A percentile compares a stretch with the other conserved stretches of the same genome.
phyloP scores from a whole-genome alignment of 2,329 filamentous ascomycete genomes.

The Fusarium cicatricum region DNA sequence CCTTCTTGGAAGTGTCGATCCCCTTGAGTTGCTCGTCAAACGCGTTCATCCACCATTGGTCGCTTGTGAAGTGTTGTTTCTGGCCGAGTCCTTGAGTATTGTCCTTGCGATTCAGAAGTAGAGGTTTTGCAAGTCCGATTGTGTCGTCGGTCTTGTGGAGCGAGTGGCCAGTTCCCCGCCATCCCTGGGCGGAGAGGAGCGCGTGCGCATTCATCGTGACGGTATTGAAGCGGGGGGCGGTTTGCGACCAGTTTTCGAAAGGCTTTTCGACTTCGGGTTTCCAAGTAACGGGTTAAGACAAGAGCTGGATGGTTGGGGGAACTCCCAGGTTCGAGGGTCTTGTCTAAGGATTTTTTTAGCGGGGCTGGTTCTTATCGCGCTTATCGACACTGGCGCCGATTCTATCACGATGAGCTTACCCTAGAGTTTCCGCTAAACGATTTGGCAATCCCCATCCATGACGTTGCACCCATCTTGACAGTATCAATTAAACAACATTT shows the following conservation, averaged over 20 bases:
- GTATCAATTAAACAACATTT: neutral
- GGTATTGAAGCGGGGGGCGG: neutral
- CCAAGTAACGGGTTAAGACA: neutral
- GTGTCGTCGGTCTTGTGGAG: slow-evolving; percentile 78
- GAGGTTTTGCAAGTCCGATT: slow-evolving; percentile 81
- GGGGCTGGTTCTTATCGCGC: slow-evolving; percentile 40
- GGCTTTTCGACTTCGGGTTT: neutral
- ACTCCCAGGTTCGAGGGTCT: slow-evolving; percentile 1
- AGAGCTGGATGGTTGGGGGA: slow-evolving; percentile 5
- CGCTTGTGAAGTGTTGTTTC: slow-evolving; percentile 71
- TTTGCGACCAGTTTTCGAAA: neutral
- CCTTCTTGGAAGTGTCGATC: slow-evolving; percentile 69
- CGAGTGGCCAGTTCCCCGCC: slow-evolving; percentile 88
- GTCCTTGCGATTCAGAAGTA: slow-evolving; percentile 83
- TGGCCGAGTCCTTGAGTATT: slow-evolving; percentile 84
- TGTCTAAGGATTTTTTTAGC: slow-evolving; percentile 41
- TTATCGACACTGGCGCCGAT: slow-evolving; percentile 24
- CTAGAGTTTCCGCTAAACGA: neutral
- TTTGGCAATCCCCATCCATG: neutral
- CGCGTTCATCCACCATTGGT: slow-evolving; percentile 97
- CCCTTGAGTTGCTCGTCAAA: slow-evolving; percentile 91
- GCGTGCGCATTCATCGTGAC: slow-evolving; percentile 80
- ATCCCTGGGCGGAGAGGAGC: slow-evolving; percentile 86
- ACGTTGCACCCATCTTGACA: neutral
- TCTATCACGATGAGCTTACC: neutral